Evolutionary conservation across 768 basidiomycete species (phyloP).

Genomic region (Tricholoma terreum): DNA sequence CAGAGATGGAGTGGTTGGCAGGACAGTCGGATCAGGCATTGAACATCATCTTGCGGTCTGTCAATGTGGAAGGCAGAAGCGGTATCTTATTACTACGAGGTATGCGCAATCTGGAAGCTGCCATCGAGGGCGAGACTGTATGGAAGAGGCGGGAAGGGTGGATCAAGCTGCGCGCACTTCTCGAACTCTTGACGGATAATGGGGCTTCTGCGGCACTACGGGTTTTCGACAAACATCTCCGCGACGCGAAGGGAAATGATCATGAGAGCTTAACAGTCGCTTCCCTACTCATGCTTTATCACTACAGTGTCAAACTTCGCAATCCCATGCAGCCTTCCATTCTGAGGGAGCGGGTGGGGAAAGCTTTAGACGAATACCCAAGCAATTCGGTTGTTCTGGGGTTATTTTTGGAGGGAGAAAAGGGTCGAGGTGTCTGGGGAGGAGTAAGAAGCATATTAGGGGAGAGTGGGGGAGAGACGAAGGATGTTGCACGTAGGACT

Average conservation of each 20-base stretch:
- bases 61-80: conserved; percentile 47
- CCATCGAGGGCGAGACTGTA: conserved; percentile 21
- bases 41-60: conserved; percentile 52
- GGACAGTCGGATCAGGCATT: conserved; percentile 48
- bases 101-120: conserved; percentile 61
- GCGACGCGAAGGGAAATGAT: conserved; percentile 18
- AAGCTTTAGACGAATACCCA: conserved; percentile 57
- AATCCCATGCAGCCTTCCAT: conserved; percentile 55
- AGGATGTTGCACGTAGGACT: conserved; percentile 55
- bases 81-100: conserved; percentile 59
- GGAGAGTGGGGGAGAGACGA: conserved; percentile 44
- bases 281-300: conserved; percentile 58
- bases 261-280: conserved; percentile 60
- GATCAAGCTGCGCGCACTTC: conserved; percentile 60
- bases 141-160: conserved; percentile 65
- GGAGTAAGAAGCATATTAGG: conserved; percentile 57
- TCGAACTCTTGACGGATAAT: conserved; percentile 56
- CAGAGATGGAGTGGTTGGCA: conserved; percentile 77
- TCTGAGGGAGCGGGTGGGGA: conserved; percentile 53
- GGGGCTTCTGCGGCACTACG: conserved; percentile 37
- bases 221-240: conserved; percentile 39
- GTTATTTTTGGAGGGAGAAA: conserved; percentile 73
- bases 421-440: conserved; percentile 78
- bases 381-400: conserved; percentile 71
- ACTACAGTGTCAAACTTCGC: conserved; percentile 51